phyloP scores from a whole-genome alignment of 768 basidiomycete species.

The Suillus brevipes region DNA sequence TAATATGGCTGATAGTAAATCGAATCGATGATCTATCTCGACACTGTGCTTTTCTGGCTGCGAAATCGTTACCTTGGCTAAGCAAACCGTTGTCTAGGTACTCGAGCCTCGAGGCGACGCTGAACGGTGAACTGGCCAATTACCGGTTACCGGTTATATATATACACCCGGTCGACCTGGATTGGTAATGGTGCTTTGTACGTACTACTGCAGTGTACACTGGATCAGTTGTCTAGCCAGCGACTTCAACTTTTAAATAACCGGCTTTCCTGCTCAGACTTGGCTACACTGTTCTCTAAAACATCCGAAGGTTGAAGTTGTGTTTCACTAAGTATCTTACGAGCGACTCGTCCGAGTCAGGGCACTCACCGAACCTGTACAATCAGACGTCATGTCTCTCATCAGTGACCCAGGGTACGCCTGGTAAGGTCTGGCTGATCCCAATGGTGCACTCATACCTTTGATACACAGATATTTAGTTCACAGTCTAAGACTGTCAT shows the following conservation, averaged over 20 bases:
- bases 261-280: not conserved
- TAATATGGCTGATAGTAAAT: not conserved
- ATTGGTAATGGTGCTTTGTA: not conserved
- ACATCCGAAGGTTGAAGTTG: not conserved
- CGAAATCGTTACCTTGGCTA: not conserved
- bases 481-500: slow-evolving; percentile 81
- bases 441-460: slow-evolving; percentile 4
- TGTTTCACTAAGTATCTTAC: not conserved
- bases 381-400: slow-evolving; percentile 47
- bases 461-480: slow-evolving; percentile 59
- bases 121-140: no score
- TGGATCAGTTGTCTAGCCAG: not conserved
- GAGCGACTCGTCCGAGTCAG: not conserved
- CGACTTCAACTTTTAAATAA: not conserved
- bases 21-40: not conserved
- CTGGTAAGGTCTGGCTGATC: not conserved
- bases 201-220: not conserved
- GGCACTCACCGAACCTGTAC: not conserved
- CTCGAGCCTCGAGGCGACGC: not conserved
- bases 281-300: not conserved
- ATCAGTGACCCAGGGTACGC: slow-evolving; percentile 64
- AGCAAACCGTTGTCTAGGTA: not conserved
- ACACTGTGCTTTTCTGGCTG: not conserved
- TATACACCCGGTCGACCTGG: not conserved
- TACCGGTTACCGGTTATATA: not conserved